Conservation (phyloP, 1,284 basidiomycete genomes). For the Cryptococcus sp. region DNA sequence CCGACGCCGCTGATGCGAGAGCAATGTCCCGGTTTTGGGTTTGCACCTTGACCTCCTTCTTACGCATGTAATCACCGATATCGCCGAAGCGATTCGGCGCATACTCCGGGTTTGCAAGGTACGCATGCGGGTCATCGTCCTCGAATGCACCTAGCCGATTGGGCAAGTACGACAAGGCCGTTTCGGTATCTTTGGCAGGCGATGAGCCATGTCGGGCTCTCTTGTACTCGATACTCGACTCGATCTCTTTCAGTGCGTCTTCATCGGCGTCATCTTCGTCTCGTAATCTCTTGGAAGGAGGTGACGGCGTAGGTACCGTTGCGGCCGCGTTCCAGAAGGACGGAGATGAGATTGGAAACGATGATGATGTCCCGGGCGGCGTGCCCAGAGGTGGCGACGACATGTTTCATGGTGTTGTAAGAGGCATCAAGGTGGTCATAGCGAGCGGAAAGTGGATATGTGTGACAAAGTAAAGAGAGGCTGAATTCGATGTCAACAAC, state of each 20-base stretch:
- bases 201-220: slow-evolving; percentile 12
- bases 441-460: background rate
- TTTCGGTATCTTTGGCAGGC: slow-evolving; percentile 8
- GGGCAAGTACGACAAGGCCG: slow-evolving; percentile 35
- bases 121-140: slow-evolving; percentile 32
- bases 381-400: slow-evolving; percentile 11
- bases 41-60: slow-evolving; percentile 88
- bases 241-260: background rate
- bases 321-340: slow-evolving; percentile 41
- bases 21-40: slow-evolving; percentile 73
- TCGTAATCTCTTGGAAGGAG: slow-evolving; percentile 1
- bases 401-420: slow-evolving; percentile 9
- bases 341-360: slow-evolving; percentile 39
- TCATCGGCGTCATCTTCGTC: slow-evolving; percentile 4
- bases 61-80: slow-evolving; percentile 80
- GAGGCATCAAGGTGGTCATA: background rate
- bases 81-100: slow-evolving; percentile 77
- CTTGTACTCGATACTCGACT: slow-evolving; percentile 6
- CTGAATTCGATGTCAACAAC: slow-evolving; percentile 2
- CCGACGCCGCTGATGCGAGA: slow-evolving; percentile 21
- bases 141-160: slow-evolving; percentile 25
- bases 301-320: slow-evolving; percentile 6
- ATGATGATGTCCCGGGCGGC: slow-evolving; percentile 15
- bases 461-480: background rate
- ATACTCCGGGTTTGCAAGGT: slow-evolving; percentile 59